Conservation (phyloP, 2,329 filamentous ascomycete genomes). For the Talaromyces sp. region DNA sequence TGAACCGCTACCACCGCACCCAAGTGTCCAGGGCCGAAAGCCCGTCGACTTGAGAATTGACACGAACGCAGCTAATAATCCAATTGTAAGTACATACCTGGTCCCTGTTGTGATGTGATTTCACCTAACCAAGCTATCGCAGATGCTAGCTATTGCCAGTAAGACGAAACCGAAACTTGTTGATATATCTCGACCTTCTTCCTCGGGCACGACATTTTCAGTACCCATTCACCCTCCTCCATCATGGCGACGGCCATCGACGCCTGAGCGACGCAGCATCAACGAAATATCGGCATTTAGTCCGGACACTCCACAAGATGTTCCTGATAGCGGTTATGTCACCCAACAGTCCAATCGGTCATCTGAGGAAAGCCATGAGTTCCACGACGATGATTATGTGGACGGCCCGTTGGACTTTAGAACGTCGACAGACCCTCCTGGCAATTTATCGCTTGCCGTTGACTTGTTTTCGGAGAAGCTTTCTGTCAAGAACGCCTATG, state of each 20-base stretch:
- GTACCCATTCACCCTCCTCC: conserved; percentile 20
- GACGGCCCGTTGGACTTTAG: conserved; percentile 10
- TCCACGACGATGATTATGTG: conserved; percentile 24
- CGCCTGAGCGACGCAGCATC: conserved; percentile 26
- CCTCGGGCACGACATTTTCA: conserved; percentile 20
- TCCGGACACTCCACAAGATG: conserved; percentile 31
- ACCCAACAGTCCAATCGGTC: conserved; percentile 24
- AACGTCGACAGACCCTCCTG: not conserved
- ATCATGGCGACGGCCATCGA: conserved; percentile 22
- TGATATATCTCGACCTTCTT: conserved; percentile 33
- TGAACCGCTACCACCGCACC: conserved; percentile 16
- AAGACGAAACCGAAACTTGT: conserved; percentile 33
- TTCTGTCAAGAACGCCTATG: conserved; percentile 5
- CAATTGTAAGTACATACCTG: conserved; percentile 6
- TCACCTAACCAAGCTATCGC: conserved; percentile 6
- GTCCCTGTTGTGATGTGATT: not conserved
- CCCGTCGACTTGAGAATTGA: conserved; percentile 9
- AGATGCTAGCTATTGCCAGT: conserved; percentile 26
- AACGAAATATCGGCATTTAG: conserved; percentile 34
- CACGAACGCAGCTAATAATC: conserved; percentile 10
- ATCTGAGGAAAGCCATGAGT: conserved; percentile 17
- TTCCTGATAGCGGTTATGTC: conserved; percentile 30
- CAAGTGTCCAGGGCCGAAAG: conserved; percentile 10
- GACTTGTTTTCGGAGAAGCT: conserved; percentile 6
- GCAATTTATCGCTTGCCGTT: conserved; percentile 5